Evolutionary conservation across 2,329 filamentous ascomycete species (phyloP).

Genomic region (Apiospora koreana): DNA sequence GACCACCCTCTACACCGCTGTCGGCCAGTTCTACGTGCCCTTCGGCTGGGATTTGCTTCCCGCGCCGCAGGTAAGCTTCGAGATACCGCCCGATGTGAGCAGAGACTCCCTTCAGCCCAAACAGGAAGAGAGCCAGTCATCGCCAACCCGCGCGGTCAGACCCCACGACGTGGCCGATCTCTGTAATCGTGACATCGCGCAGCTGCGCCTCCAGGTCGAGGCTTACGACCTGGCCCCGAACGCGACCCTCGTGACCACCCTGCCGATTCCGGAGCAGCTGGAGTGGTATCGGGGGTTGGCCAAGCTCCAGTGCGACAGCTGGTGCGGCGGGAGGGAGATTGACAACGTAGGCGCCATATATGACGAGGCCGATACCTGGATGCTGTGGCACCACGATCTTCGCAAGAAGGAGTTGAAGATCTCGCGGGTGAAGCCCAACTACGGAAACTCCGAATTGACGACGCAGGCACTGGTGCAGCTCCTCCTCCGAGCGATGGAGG

Average conservation of each 20-base stretch:
- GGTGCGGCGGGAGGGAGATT: neutral
- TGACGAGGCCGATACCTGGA: neutral
- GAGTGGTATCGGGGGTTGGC: neutral
- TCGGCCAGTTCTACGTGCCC: neutral
- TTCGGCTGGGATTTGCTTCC: constrained; percentile 3
- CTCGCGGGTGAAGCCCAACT: neutral
- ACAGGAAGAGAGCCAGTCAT: neutral
- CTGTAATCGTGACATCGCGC: neutral
- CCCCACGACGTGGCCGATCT: neutral
- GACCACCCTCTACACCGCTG: neutral
- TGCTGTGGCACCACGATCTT: neutral
- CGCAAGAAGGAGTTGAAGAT: neutral
- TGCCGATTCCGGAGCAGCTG: neutral
- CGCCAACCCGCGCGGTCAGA: neutral
- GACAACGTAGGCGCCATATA: neutral
- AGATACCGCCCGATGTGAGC: neutral
- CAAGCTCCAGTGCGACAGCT: neutral
- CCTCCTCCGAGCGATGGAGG: neutral
- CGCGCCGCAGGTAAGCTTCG: constrained; percentile 8
- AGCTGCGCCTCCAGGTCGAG: neutral
- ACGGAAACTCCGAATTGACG: neutral
- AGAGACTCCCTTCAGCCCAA: neutral
- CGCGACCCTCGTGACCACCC: neutral
- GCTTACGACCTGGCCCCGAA: neutral
- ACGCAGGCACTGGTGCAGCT: constrained; percentile 1